These are phyloP conservation scores for Entamoeba invadens DNA, from an alignment of 208 protist genomes.

Conservation along the genomic window DNA sequence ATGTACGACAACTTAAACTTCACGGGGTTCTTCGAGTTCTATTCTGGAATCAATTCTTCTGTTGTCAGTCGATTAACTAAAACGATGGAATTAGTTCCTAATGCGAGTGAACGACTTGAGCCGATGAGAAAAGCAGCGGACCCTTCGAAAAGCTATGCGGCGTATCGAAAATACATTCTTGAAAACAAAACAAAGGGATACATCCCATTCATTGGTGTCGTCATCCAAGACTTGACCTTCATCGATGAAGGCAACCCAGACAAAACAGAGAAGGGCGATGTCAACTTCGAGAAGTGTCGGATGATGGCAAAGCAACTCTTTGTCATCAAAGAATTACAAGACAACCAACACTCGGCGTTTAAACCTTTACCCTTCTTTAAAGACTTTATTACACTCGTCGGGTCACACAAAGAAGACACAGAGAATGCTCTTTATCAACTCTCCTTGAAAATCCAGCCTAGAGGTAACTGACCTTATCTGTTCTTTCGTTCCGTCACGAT, in stretches of 20 bases:
- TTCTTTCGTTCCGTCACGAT: too few species aligned
- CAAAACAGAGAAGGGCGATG: not conserved
- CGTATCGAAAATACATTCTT: not conserved
- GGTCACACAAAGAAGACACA: not conserved
- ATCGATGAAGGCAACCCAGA: conserved; percentile 33
- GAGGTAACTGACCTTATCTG: not conserved
- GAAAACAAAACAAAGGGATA: not conserved
- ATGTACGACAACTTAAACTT: not conserved
- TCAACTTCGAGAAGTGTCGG: conserved; percentile 11
- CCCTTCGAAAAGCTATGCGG: not conserved
- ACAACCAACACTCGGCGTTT: not conserved
- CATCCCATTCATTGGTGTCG: conserved; percentile 35
- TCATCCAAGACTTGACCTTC: conserved; percentile 37
- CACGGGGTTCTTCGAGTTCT: not conserved
- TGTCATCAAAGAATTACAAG: not conserved
- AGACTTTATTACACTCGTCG: not conserved
- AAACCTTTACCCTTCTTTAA: not conserved
- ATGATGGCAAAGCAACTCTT: not conserved
- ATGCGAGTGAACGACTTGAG: not conserved
- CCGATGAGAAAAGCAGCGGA: not conserved
- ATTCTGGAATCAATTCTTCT: not conserved
- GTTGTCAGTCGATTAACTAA: not conserved
- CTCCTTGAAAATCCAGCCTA: not conserved
- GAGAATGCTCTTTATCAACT: not conserved
- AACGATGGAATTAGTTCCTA: not conserved